Evolutionary conservation across 208 protist genomes (phyloP), one percentile per base, ranked within the genome.

Genomic region (Leishmania lainsoni): DNA sequence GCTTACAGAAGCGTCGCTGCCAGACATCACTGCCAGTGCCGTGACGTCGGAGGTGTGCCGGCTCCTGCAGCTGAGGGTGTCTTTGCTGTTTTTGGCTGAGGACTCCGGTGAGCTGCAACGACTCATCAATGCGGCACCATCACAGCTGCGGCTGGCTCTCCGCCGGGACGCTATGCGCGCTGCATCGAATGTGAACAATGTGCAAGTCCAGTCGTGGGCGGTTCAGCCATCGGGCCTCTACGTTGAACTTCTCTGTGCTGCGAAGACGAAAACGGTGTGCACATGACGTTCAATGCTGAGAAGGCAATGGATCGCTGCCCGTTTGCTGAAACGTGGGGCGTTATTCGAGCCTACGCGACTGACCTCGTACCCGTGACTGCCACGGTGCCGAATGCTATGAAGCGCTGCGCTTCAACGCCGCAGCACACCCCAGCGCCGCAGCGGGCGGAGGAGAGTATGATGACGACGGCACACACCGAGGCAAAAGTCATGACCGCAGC

Each of bases 81-180:
- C 74, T 20, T 48, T 77, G 52, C 35, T 77, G 29, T 77, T 77
- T 35, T 39, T 16, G 17, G 58, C 14, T 9, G 56, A 77, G 29
- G 56, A 32, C 35, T 22, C 29, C 35, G 74, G 5, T 32, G 74
- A 12, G 74, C 54, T 77, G 74, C 74, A 51, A 1, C 35, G 58
- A 65, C 74, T 79, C n/a, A 75, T 70, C 4, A 75, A 83, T 54
- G 59, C 16, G 42, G 66, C 75, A 12, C 58, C 75, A 16, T 70
- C 75, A 6, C n/a, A 35, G 48, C 79, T 69, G 32, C 69, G 54
- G 49, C 52, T 75, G 54, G 74, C 74, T 1, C 74, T 77, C 20
- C 56, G 54, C 20, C 56, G 74, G 9, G 74, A 77, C 29, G 58
- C 56, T 9, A 66, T 77, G 56, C 49, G 66, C 74, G 74, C 74